Percentiles rank a stretch among this genome's conserved stretches.
Evolutionary conservation across 2,329 filamentous ascomycete genomes (phyloP).

Genomic region (Elsinoe perseae): DNA sequence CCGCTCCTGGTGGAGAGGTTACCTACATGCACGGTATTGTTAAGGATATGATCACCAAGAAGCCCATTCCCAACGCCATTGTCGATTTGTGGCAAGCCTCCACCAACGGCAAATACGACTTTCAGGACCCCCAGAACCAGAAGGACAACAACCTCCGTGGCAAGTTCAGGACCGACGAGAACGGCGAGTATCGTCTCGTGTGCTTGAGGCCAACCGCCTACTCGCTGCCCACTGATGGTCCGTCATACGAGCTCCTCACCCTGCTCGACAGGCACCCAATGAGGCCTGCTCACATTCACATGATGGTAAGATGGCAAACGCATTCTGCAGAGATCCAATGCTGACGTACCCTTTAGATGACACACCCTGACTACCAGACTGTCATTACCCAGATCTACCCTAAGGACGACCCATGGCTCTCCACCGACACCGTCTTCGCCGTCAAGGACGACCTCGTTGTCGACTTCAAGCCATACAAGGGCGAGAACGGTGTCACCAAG

Average conservation of each 20-base stretch:
- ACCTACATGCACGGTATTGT: conserved; percentile 64
- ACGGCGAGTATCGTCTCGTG: conserved; percentile 66
- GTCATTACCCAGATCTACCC: conserved; percentile 54
- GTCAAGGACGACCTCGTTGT: conserved; percentile 55
- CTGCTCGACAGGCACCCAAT: conserved; percentile 52
- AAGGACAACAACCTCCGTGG: conserved; percentile 66
- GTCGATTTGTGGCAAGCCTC: conserved; percentile 75
- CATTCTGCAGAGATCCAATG: neutral
- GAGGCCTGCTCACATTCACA: conserved; percentile 55
- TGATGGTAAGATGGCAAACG: conserved; percentile 37
- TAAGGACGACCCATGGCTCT: conserved; percentile 50
- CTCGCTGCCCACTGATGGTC: conserved; percentile 59
- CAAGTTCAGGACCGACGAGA: conserved; percentile 63
- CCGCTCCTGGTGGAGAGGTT: conserved; percentile 50
- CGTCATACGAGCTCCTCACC: conserved; percentile 46
- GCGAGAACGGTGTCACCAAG: conserved; percentile 30
- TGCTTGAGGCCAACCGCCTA: conserved; percentile 68
- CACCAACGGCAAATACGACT: conserved; percentile 50
- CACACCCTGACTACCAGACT: conserved; percentile 48
- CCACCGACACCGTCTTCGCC: conserved; percentile 53
- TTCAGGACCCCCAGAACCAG: conserved; percentile 66
- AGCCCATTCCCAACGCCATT: conserved; percentile 59
- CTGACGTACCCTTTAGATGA: conserved; percentile 25
- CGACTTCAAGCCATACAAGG: conserved; percentile 46
- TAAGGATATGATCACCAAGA: conserved; percentile 56